Percentiles rank a stretch among this genome's conserved stretches.
Conservation (phyloP, 768 basidiomycete species). For the Glaciozyma martinii region DNA sequence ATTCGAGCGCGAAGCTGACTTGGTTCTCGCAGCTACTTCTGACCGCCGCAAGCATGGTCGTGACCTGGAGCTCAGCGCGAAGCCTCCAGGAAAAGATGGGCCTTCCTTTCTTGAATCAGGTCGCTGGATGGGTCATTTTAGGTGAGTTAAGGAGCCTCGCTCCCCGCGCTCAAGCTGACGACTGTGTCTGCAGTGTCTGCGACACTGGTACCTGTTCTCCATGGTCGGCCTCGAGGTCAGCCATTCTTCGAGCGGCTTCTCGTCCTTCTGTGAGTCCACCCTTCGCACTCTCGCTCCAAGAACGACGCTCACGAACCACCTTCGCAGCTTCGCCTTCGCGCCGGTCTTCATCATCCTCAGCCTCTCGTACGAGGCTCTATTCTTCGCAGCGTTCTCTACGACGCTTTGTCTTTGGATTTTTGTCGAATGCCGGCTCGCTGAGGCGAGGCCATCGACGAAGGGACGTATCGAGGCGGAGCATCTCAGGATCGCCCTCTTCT, state of each 20-base stretch:
- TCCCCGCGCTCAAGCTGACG: background rate
- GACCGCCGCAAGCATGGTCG: slow-evolving; percentile 46
- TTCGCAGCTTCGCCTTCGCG: slow-evolving; percentile 52
- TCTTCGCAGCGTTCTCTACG: slow-evolving; percentile 60
- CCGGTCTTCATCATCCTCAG: slow-evolving; percentile 71
- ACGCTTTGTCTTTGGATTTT: slow-evolving; percentile 61
- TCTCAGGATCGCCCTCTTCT: slow-evolving; percentile 65
- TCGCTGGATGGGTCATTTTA: slow-evolving; percentile 57
- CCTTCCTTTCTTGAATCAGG: slow-evolving; percentile 54
- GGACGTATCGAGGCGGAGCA: slow-evolving; percentile 51
- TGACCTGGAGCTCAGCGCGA: slow-evolving; percentile 53
- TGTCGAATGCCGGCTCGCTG: slow-evolving; percentile 45
- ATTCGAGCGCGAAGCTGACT: background rate
- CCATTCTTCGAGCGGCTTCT: slow-evolving; percentile 35
- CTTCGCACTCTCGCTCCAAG: too few relatives aligned
- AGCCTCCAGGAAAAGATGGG: slow-evolving; percentile 60
- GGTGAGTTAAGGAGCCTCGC: slow-evolving; percentile 42
- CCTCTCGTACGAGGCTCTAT: slow-evolving; percentile 70
- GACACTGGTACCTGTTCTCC: slow-evolving; percentile 11
- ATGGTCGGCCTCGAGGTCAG: slow-evolving; percentile 27
- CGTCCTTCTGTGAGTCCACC: slow-evolving; percentile 39
- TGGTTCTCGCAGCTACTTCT: slow-evolving; percentile 43
- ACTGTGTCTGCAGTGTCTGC: background rate
- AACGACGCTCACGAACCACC: slow-evolving; percentile 23
- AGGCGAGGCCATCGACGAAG: background rate